Percentiles rank a stretch among this genome's conserved stretches.
Evolutionary conservation across 768 basidiomycete genomes (phyloP).

Genomic region (Termitomyces sp.): DNA sequence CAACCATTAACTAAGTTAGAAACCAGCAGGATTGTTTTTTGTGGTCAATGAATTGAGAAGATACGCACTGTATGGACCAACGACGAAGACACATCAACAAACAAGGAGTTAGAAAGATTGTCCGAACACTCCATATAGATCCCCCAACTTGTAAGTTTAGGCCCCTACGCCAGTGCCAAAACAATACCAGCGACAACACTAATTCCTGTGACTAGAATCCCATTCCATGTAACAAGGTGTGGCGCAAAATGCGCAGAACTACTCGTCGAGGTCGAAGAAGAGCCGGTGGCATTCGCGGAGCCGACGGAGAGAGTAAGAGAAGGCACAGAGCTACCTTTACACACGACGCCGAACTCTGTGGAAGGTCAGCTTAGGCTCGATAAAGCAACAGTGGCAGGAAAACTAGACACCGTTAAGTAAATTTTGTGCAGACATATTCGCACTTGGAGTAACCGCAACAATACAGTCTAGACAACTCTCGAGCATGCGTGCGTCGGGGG

Average conservation of each 20-base stretch:
- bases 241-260: neutral
- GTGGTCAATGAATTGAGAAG: neutral
- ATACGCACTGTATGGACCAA: neutral
- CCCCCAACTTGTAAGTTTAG: neutral
- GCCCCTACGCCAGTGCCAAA: neutral
- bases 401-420: conserved; percentile 25
- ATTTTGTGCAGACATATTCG: conserved; percentile 21
- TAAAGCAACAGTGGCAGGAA: neutral
- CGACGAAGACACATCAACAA: neutral
- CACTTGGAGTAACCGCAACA: conserved; percentile 17
- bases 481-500: conserved; percentile 23
- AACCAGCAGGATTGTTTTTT: neutral
- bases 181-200: neutral
- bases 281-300: neutral
- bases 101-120: neutral
- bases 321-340: neutral
- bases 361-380: neutral
- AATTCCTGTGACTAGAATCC: neutral
- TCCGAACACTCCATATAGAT: neutral
- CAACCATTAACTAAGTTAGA: no score
- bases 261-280: neutral
- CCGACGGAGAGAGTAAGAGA: neutral
- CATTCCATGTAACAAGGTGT: neutral
- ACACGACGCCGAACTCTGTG: neutral
- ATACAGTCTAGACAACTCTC: conserved; percentile 32